Base-by-base conservation (phyloP, 257 asterid genomes). In the Solanum rostratum region DNA sequence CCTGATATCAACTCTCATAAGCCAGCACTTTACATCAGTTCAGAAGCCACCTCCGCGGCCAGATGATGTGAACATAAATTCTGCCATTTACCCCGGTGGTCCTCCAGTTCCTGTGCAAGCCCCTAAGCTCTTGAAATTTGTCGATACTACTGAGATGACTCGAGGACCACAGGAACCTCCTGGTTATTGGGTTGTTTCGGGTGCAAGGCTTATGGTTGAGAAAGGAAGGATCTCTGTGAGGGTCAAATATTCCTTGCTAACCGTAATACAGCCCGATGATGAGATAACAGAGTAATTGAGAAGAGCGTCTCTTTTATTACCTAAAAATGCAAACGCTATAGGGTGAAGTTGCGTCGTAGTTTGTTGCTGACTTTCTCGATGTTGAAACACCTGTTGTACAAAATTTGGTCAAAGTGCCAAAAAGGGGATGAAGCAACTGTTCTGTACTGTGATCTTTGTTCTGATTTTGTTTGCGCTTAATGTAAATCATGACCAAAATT, bases 161-260 rank as follows among this genome's bases (percentile, higher is more conserved):
- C 88, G 99, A 84, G 99, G 99, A 16, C 98, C 99, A 22, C 98
- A 93, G 79, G 98, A 95, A 76, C 90, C 95, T 6, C 98, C 99
- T 1, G 99, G 99, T 62, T 97, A 97, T 89, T 97, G 99, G 99
- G 95, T 97, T 50, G 98, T 92, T 86, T 97, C 99, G 0, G 99
- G 99, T 62, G 98, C 99, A 10, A 92, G 97, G 55, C 95, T 97
- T 83, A 87, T 97, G 86, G 98, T 95, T 68, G 99, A 97, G 74
- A 91, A 94, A 88, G 98, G 99, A 74, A 92, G 89, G 88, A 94
- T 97, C 84, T 97, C 98, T 50, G 85, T 97, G 50, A 89, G 91
- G 91, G 99, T 97, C 11, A 95, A 90, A 84, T 97, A 94, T 84
- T 91, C 99, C 2, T 87, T 97, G 82, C 91, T 97, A 84, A 91